Evolutionary conservation across 2,329 filamentous ascomycete species (phyloP).

Genomic region (Helminthosporium solani): DNA sequence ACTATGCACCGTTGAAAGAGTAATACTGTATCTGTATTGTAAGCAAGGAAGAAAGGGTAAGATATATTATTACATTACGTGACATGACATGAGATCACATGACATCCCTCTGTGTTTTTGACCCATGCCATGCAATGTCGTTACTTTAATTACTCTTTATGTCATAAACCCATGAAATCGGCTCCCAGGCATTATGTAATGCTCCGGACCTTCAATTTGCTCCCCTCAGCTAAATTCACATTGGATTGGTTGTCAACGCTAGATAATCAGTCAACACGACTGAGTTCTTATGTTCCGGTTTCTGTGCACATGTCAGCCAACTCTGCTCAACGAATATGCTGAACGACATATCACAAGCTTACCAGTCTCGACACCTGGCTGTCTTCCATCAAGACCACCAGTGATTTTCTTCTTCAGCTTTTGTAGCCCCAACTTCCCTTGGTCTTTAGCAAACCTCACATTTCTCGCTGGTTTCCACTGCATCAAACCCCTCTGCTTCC

Average conservation of each 20-base stretch:
- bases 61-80: too few relatives aligned
- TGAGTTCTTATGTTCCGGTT: conserved; percentile 1
- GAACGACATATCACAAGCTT: conserved; percentile 13
- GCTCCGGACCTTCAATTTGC: background rate
- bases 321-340: background rate
- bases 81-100: background rate
- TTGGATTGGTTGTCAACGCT: background rate
- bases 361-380: conserved; percentile 82
- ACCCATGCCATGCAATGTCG: background rate
- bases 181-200: background rate
- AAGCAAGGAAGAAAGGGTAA: background rate
- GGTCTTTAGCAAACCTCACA: conserved; percentile 80
- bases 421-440: conserved; percentile 74
- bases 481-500: conserved; percentile 88
- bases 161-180: background rate
- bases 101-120: background rate
- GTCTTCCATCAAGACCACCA: conserved; percentile 69
- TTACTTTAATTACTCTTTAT: background rate
- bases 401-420: conserved; percentile 76
- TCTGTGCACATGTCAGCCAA: conserved; percentile 1
- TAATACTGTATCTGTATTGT: background rate
- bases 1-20: background rate
- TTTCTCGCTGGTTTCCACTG: conserved; percentile 93
- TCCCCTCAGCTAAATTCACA: background rate
- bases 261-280: background rate